A percentile compares a stretch with the other conserved stretches of the same genome.
These are phyloP conservation scores for Botrytis cinerea DNA, from an alignment of 2,329 filamentous ascomycete species.

Conservation along the genomic window DNA sequence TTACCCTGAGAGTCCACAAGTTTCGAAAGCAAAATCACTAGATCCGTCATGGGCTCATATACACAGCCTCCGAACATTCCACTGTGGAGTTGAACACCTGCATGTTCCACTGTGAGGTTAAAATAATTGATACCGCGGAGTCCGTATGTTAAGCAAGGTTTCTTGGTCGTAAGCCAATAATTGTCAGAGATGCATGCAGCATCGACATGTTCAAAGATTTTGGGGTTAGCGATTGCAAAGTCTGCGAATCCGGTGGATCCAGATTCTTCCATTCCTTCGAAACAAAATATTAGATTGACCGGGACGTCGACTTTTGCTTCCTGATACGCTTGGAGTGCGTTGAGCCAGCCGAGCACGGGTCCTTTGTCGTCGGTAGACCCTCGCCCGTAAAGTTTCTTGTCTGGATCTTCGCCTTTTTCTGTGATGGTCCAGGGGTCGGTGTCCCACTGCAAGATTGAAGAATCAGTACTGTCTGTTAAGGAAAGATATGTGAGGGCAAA, in stretches of 20 bases:
- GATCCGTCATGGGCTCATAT: conserved; percentile 18
- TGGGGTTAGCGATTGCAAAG: neutral
- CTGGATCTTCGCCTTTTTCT: neutral
- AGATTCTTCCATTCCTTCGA: conserved; percentile 23
- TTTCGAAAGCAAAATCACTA: conserved; percentile 9
- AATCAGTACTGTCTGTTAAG: neutral
- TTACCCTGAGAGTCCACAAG: conserved; percentile 8
- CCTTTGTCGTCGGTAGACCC: conserved; percentile 21
- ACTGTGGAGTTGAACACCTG: conserved; percentile 2
- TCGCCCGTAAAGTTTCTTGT: conserved; percentile 13
- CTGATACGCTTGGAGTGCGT: conserved; percentile 17
- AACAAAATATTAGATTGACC: conserved; percentile 17
- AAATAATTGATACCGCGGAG: conserved; percentile 21
- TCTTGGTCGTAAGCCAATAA: conserved; percentile 17
- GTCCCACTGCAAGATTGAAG: neutral
- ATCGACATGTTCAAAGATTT: neutral
- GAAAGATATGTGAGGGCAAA: neutral
- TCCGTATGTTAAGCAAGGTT: conserved; percentile 17
- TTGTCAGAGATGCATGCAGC: conserved; percentile 20
- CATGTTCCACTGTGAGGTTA: neutral
- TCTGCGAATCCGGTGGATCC: conserved; percentile 11
- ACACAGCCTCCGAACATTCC: conserved; percentile 19
- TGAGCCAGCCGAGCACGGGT: conserved; percentile 18
- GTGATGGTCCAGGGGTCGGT: conserved; percentile 11
- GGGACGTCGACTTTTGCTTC: neutral